Evolutionary conservation across 768 basidiomycete species (phyloP).

Genomic region (Amanita rimosa): DNA sequence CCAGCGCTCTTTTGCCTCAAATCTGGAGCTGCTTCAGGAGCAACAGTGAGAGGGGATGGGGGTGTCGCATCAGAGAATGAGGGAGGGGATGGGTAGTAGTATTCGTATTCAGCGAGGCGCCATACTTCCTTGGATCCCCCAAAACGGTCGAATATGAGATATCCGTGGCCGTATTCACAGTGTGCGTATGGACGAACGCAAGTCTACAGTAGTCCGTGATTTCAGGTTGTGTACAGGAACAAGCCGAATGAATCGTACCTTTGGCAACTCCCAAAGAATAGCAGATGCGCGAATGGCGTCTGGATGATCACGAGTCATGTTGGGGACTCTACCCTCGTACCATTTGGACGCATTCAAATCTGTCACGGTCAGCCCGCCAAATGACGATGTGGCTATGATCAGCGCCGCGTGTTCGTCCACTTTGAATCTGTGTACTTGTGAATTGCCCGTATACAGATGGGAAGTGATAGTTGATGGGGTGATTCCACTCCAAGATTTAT

Average conservation of each 20-base stretch:
- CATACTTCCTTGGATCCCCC: constrained; percentile 60
- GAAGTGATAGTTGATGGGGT: constrained; percentile 27
- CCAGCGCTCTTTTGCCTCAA: constrained; percentile 8
- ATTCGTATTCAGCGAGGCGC: constrained; percentile 31
- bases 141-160: constrained; percentile 54
- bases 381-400: constrained; percentile 39
- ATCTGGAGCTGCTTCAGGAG: not conserved
- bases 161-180: constrained; percentile 64
- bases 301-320: constrained; percentile 15
- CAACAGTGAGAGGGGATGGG: constrained; percentile 8
- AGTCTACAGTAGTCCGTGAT: constrained; percentile 15
- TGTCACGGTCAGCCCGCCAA: constrained; percentile 48
- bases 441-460: constrained; percentile 23
- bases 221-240: not conserved
- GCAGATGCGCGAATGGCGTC: not conserved
- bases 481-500: constrained; percentile 44
- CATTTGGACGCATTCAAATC: constrained; percentile 26
- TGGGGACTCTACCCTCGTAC: not conserved
- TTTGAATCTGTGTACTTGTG: constrained; percentile 61
- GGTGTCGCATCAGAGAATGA: not conserved
- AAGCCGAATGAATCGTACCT: constrained; percentile 25
- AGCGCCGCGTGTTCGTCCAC: constrained; percentile 53
- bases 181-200: constrained; percentile 52
- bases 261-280: constrained; percentile 52
- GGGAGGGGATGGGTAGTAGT: not conserved